These are phyloP conservation scores for Carex kokanica DNA, from an alignment of 176 grass and related monocot species.

Conservation along the genomic window DNA sequence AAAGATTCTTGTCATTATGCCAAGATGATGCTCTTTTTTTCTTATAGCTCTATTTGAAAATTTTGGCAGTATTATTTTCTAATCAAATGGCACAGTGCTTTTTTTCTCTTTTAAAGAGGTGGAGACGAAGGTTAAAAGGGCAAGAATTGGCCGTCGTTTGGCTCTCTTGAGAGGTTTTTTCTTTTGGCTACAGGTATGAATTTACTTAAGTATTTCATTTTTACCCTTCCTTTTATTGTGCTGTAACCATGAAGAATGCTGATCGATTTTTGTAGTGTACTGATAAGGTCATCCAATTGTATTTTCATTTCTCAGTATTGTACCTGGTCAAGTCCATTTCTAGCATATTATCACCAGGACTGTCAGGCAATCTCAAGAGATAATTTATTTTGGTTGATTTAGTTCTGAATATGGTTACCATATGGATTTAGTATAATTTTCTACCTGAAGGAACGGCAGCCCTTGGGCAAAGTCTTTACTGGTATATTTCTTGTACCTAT, in stretches of 20 bases:
- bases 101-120: slow-evolving; percentile 48
- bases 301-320: neutral
- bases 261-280: neutral
- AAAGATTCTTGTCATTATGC: neutral
- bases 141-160: slow-evolving; percentile 27
- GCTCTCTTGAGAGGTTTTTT: slow-evolving; percentile 72
- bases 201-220: neutral
- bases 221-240: neutral
- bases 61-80: neutral
- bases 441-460: neutral
- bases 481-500: neutral
- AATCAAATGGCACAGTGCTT: slow-evolving; percentile 17
- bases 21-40: neutral
- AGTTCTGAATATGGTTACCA: neutral
- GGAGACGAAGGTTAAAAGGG: slow-evolving; percentile 34
- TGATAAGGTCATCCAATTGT: neutral
- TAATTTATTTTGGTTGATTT: neutral
- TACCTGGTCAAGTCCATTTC: neutral
- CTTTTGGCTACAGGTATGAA: slow-evolving; percentile 69
- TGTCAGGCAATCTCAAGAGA: neutral
- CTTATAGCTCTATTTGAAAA: neutral
- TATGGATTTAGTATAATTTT: neutral
- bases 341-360: neutral
- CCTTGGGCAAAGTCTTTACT: neutral
- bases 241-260: neutral